Conservation (phyloP, 2,329 filamentous ascomycete species). For the Xylariaceae sp. region DNA sequence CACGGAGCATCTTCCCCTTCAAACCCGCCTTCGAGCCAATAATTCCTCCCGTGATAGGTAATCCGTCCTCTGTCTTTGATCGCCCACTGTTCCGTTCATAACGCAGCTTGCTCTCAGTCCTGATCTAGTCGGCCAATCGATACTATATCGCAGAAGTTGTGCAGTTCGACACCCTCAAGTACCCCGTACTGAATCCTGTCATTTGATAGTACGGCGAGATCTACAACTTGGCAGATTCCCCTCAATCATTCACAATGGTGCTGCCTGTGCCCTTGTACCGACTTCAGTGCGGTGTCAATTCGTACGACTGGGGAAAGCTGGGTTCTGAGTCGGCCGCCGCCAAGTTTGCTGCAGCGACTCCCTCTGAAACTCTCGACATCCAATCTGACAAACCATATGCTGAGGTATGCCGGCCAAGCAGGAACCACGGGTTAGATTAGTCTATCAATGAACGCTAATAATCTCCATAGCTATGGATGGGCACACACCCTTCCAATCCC, state of each 20-base stretch:
- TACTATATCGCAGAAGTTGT: not conserved
- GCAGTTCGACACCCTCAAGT: not conserved
- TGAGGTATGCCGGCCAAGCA: conserved; percentile 55
- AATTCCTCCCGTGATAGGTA: too few species aligned
- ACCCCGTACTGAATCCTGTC: not conserved
- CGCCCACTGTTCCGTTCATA: too few species aligned
- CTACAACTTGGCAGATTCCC: conserved; percentile 1
- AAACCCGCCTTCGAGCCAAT: too few species aligned
- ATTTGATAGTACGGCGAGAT: not conserved
- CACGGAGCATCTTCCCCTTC: too few species aligned
- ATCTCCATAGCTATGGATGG: conserved; percentile 86
- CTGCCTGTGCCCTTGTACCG: conserved; percentile 79
- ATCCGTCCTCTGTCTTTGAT: too few species aligned
- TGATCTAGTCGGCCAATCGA: too few species aligned
- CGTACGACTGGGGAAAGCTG: conserved; percentile 98
- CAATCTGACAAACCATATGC: conserved; percentile 89
- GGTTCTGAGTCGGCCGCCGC: conserved; percentile 84
- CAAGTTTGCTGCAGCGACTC: conserved; percentile 81
- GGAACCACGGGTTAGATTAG: too few species aligned
- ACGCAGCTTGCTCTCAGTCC: too few species aligned
- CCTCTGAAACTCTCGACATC: conserved; percentile 68
- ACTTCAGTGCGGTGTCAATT: conserved; percentile 90
- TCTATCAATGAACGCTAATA: conserved; percentile 8
- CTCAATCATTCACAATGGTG: conserved; percentile 17
- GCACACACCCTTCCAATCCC: conserved; percentile 91